Evolutionary conservation across 2,329 filamentous ascomycete genomes (phyloP), one percentile per base, ranked within the genome.

Genomic region (Cladosporium sp.): DNA sequence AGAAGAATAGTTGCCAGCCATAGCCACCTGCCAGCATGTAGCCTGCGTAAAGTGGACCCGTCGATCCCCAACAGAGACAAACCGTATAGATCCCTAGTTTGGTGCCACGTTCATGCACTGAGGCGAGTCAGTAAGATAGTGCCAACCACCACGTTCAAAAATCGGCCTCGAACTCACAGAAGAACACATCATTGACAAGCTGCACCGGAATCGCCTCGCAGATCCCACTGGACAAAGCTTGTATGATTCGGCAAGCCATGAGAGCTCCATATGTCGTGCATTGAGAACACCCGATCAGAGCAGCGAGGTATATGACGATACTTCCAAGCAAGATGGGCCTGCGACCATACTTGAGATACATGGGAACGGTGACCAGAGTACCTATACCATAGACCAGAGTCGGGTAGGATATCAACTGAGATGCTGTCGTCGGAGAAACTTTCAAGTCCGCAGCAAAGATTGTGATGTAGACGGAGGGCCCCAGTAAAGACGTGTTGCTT

Each of bases 1-100:
- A 85, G 74, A 85, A 86, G 73, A 82, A 86, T 0, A 85, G 76
- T 15, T 80, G 75, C 82, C 83, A 86, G 6, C 82, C 83, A 65
- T 82, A 80, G 9, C 81, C 80, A 1, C 63, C 66, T 6, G 78
- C 76, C 6, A 86, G 78, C 82, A 86, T 85, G 68, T 85, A 85
- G 12, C 83, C 82, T 1, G 83, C 82, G 51, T 82, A 84, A 1
- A 86, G 72, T 0, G 83, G 82, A 1, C 82, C 82, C 0, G 80
- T 81, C 0, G 81, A 73, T 4, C 82, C 82, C 11, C 84, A 75
- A 64, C 82, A 84, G 42, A 85, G 76, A 51, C 78, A 80, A 22
- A 84, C 78, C 19, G 84, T 85, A 65, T 86, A 86, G 66, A 82
- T 84, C 0, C 83, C 84, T 14, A 86, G 76, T 38, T 81, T 77